Evolutionary conservation across 2,329 filamentous ascomycete genomes (phyloP).

Genomic region (Aureobasidium namibiae): DNA sequence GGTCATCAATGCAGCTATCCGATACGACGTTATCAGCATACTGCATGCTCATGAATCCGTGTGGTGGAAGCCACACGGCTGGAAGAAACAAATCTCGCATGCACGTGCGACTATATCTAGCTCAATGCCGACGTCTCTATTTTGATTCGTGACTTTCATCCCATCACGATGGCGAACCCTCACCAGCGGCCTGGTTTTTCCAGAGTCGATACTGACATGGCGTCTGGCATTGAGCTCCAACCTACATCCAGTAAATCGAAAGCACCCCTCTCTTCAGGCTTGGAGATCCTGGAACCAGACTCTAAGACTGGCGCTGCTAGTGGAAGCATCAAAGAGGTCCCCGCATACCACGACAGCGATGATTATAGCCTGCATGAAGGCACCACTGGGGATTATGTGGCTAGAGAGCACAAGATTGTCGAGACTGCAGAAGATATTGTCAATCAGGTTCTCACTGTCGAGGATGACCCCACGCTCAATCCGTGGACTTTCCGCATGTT

Average conservation of each 20-base stretch:
- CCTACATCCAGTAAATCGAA: background rate
- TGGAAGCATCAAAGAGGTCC: background rate
- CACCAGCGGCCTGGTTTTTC: slow-evolving; percentile 13
- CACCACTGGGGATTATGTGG: slow-evolving; percentile 4
- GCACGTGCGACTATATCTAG: background rate
- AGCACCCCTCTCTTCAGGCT: background rate
- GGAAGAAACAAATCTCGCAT: background rate
- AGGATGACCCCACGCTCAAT: slow-evolving; percentile 30
- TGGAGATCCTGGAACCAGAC: background rate
- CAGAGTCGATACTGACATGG: slow-evolving; percentile 12
- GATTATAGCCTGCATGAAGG: too few species aligned
- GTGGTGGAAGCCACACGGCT: background rate
- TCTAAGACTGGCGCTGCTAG: background rate
- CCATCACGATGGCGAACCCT: background rate
- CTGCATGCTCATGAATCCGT: background rate
- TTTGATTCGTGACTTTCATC: too few species aligned
- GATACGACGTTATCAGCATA: background rate
- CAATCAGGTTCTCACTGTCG: slow-evolving; percentile 27
- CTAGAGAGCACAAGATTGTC: slow-evolving; percentile 12
- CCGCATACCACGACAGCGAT: too few species aligned
- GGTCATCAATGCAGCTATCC: background rate
- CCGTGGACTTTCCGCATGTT: slow-evolving; percentile 33
- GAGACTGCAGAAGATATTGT: slow-evolving; percentile 25
- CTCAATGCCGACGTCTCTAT: background rate
- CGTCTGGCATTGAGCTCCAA: background rate